Percentiles rank a stretch among this genome's conserved stretches.
Conservation (phyloP, 208 protist genomes). For the Leishmania mexicana region DNA sequence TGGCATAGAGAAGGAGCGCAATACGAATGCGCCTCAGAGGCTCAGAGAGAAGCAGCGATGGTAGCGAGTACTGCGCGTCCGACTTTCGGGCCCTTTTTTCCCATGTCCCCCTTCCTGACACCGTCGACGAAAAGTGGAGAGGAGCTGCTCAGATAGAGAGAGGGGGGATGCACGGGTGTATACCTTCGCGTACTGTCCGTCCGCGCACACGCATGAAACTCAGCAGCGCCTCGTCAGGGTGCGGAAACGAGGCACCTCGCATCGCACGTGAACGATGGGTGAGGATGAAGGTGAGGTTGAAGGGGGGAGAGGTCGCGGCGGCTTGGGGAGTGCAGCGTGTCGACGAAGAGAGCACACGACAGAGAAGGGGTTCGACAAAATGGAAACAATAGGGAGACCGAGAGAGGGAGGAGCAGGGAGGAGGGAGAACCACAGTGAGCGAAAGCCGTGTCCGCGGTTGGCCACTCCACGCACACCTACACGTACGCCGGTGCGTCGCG, state of each 20-base stretch:
- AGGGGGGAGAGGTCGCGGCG: not conserved
- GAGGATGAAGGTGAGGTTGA: not conserved
- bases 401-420: not conserved
- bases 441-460: not conserved
- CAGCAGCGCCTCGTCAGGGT: not conserved
- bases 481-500: not conserved
- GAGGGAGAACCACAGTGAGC: not conserved
- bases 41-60: not conserved
- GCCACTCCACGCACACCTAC: not conserved
- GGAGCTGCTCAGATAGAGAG: not conserved
- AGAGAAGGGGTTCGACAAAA: slow-evolving; percentile 1
- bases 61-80: not conserved
- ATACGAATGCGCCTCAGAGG: not conserved
- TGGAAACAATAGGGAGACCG: not conserved
- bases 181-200: not conserved
- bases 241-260: not conserved
- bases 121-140: not conserved
- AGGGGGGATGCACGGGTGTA: not conserved
- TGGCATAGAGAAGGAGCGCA: not conserved
- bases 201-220: not conserved
- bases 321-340: not conserved
- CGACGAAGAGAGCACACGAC: not conserved
- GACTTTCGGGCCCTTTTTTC: not conserved
- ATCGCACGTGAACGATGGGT: not conserved
- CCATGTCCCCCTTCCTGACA: not conserved